A percentile compares a stretch with the other conserved stretches of the same genome.
Evolutionary conservation across 768 basidiomycete genomes (phyloP).

Genomic region (Tulasnella sp.): DNA sequence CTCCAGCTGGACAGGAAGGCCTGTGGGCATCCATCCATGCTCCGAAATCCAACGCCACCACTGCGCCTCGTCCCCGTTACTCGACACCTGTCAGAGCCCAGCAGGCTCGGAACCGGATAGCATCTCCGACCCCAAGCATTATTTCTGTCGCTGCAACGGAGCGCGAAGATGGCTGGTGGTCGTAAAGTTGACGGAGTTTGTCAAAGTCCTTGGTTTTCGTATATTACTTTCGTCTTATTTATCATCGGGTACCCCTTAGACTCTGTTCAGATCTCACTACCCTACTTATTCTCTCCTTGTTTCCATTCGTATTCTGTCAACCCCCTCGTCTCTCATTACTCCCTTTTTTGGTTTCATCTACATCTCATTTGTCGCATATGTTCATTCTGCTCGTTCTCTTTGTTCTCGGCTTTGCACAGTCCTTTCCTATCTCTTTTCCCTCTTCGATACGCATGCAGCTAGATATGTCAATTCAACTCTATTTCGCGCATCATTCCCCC

Average conservation of each 20-base stretch:
- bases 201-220: neutral
- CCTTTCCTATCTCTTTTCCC: neutral
- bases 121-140: slow-evolving; percentile 67
- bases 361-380: neutral
- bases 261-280: neutral
- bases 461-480: neutral
- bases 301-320: neutral
- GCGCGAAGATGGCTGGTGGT: slow-evolving; percentile 72
- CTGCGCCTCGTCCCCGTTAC: slow-evolving; percentile 29
- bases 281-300: neutral
- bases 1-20: slow-evolving; percentile 40
- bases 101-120: slow-evolving; percentile 22
- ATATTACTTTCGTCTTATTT: neutral
- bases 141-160: slow-evolving; percentile 62
- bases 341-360: neutral
- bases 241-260: neutral
- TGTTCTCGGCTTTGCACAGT: neutral
- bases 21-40: slow-evolving; percentile 68
- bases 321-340: neutral
- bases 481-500: neutral
- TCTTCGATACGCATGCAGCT: neutral
- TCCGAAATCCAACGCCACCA: slow-evolving; percentile 24
- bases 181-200: slow-evolving; percentile 25
- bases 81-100: slow-evolving; percentile 14
- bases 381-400: neutral